Evolutionary conservation across 2,329 filamentous ascomycete genomes (phyloP), one percentile per base, ranked within the genome.

Genomic region (Lojkania enalia): DNA sequence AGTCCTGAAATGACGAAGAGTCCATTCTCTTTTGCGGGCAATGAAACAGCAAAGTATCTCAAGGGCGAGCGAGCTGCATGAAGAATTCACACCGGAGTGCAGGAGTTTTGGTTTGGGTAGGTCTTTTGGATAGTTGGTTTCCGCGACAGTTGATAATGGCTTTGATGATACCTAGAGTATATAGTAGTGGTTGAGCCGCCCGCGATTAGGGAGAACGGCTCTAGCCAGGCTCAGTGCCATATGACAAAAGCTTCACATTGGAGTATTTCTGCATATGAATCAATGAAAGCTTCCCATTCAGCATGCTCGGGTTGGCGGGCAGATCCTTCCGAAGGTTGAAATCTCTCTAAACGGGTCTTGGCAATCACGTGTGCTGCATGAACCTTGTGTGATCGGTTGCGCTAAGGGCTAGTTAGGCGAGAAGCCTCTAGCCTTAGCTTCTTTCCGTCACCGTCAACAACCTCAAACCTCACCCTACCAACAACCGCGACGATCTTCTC

Each of bases 1-100:
- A 91, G 88, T 59, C 90, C 90, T 0, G 90, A 95, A 56, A 90
- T 94, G 77, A 83, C 84, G 41, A 88, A 84, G 57, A 91, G 88
- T 62, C 90, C 90, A 0, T 96, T 96, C 63, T 81, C 79, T 3
- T 81, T 85, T 64, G 64, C 58, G 4, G 59, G 55, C 7, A 63
- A 54, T 33, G 67, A 71, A 15, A 67, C 64, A 15, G 54, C 59
- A 1, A 67, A 63, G 48, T 65, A 62, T 43, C 31, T 61, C 39
- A 58, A 66, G 36, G 61, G 57, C 21, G 61, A 62, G 42, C 54
- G 58, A 44, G 53, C 58, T 27, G 57, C 54, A 20, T 70, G 49
- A 62, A 9, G 29, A 4, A 14, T 20, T 19, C 27, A 14, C 27
- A 20, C 12, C 20, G 31, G 43, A 20, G 43, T 32, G 42, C 25